These are phyloP conservation scores for Phylloporus sp. DNA, from an alignment of 768 basidiomycete genomes.

Conservation along the genomic window DNA sequence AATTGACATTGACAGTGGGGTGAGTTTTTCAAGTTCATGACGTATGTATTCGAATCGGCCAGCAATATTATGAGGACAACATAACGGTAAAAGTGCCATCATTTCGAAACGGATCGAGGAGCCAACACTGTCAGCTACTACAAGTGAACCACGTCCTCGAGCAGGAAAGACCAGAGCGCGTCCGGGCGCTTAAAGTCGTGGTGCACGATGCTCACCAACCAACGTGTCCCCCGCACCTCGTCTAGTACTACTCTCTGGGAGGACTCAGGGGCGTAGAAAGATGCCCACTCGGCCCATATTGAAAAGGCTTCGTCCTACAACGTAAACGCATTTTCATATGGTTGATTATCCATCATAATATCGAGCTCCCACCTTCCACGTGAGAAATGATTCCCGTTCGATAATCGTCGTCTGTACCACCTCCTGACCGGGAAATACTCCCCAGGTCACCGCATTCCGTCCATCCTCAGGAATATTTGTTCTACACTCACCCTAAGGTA, in stretches of 20 bases:
- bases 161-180: conserved; percentile 83
- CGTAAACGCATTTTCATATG: conserved; percentile 1
- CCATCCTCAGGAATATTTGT: conserved; percentile 77
- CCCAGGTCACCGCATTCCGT: conserved; percentile 97
- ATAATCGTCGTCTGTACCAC: conserved; percentile 96
- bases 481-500: conserved; percentile 61
- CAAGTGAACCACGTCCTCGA: conserved; percentile 28
- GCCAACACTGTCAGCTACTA: too few species aligned
- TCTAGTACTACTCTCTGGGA: conserved; percentile 71
- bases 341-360: not conserved
- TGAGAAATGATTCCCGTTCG: conserved; percentile 87
- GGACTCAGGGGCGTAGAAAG: conserved; percentile 74
- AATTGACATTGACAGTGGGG: conserved; percentile 52
- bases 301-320: conserved; percentile 90
- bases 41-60: too few species aligned
- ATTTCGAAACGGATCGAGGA: too few species aligned
- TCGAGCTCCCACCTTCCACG: conserved; percentile 78
- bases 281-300: conserved; percentile 94
- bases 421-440: conserved; percentile 95
- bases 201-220: conserved; percentile 90
- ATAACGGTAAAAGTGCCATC: too few species aligned
- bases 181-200: conserved; percentile 82
- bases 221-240: conserved; percentile 61
- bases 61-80: too few species aligned
- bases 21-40: too few species aligned